Percentiles rank a stretch among this genome's conserved stretches.
phyloP scores from a whole-genome alignment of 768 basidiomycete genomes.

The Calocybe indica region DNA sequence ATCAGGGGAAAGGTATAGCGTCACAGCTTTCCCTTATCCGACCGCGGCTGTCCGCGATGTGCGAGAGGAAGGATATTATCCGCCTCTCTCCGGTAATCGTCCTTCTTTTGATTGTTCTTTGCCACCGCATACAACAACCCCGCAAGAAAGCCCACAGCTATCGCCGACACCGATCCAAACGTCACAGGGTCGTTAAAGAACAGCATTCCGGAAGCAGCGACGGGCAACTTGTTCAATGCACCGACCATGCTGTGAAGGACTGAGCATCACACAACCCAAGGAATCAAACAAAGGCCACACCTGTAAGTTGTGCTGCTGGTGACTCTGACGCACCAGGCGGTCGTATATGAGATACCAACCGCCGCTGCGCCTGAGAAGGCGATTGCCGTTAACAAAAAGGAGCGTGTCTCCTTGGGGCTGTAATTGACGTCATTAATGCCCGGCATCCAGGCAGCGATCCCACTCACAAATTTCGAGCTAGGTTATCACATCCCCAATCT shows the following conservation, averaged over 20 bases:
- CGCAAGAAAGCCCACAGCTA: constrained; percentile 85
- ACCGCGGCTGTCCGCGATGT: constrained; percentile 19
- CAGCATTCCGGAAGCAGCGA: constrained; percentile 97
- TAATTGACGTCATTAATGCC: constrained; percentile 4
- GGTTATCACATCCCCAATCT: constrained; percentile 80
- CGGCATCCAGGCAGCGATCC: background rate
- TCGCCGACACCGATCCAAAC: constrained; percentile 81
- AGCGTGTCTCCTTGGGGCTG: constrained; percentile 81
- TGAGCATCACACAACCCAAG: constrained; percentile 3
- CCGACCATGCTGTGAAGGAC: constrained; percentile 79
- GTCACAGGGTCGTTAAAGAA: constrained; percentile 94
- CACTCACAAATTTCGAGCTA: constrained; percentile 86
- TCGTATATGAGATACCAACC: constrained; percentile 96
- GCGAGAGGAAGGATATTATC: constrained; percentile 59
- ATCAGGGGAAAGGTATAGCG: background rate
- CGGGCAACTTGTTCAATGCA: constrained; percentile 94
- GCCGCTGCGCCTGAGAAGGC: constrained; percentile 97
- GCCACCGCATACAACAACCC: constrained; percentile 91
- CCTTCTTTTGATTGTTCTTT: constrained; percentile 87
- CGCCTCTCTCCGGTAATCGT: constrained; percentile 49
- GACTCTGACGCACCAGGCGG: constrained; percentile 95
- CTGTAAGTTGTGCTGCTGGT: constrained; percentile 99
- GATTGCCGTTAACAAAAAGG: constrained; percentile 78
- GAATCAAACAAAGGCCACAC: constrained; percentile 27
- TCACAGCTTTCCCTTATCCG: constrained; percentile 6